Conservation (phyloP, 2,329 filamentous ascomycete genomes). For the Gaeumannomyces sp. region DNA sequence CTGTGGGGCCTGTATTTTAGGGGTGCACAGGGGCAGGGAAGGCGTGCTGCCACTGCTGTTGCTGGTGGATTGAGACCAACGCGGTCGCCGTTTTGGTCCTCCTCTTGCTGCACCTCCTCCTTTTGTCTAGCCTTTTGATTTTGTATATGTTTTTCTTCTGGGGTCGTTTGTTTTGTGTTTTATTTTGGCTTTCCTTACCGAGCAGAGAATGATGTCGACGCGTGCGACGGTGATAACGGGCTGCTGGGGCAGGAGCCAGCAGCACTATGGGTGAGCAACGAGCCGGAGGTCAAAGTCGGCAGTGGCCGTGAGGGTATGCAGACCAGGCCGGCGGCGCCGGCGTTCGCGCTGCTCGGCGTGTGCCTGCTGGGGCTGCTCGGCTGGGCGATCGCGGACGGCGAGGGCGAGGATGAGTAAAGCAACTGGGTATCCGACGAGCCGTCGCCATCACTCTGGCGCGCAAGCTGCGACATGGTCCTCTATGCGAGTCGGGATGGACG, state of each 20-base stretch:
- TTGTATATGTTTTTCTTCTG: not conserved
- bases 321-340: not conserved
- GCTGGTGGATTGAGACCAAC: not conserved
- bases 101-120: not conserved
- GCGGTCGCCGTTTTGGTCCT: not conserved
- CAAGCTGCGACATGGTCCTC: slow-evolving; percentile 48
- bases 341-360: not conserved
- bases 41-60: not conserved
- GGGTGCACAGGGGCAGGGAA: not conserved
- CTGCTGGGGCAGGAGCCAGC: not conserved
- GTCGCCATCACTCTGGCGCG: slow-evolving; percentile 37
- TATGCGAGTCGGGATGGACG: slow-evolving; percentile 25
- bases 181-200: not conserved
- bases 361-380: not conserved
- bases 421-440: slow-evolving; percentile 29
- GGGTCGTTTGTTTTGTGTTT: not conserved
- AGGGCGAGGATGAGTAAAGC: slow-evolving; percentile 16
- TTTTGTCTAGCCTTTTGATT: not conserved
- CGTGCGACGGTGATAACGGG: not conserved
- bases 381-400: not conserved
- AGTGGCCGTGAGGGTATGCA: not conserved
- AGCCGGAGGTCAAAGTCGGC: too few species aligned
- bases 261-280: not conserved
- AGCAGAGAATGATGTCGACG: not conserved
- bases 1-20: not conserved